Base-by-base conservation (phyloP, 2,329 filamentous ascomycete genomes). In the Fusarium sublunatum region DNA sequence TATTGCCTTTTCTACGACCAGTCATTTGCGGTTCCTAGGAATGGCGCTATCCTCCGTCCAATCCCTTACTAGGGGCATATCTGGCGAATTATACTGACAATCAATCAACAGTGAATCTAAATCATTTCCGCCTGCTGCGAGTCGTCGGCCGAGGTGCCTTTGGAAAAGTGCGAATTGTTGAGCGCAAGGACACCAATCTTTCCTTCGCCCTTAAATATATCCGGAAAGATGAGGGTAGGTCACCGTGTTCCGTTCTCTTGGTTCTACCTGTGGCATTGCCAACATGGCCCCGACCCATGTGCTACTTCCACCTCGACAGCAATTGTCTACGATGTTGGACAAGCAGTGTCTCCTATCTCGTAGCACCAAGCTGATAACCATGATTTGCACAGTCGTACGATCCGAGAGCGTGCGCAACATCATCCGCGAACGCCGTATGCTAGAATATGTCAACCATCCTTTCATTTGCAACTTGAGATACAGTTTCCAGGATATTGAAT, bases 141-240 rank as follows among this genome's bases (percentile, higher is more conserved):
- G 95, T 99, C 64, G 95, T 99, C 69, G 95, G 95, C 67, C 96
- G 97, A 78, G 95, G 95, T 72, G 95, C 95, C 54, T 99, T 99
- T 82, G 95, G 95, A 73, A 99, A 99, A 80, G 95, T 99, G 61
- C 91, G 95, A 73, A 99, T 99, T 69, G 95, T 99, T 74, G 95
- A 99, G 83, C 88, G 93, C 69, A 98, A 98, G 79, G 95, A 99
- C 75, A 97, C 93, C 2, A 90, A 89, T 53, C 80, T 98, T 71
- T 94, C 93, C 3, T 99, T 99, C 78, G 95, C 95, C 40, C 84
- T 99, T 66, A 99, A 99, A 79, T 98, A 98, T 77, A 98, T 98
- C 66, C 89, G 93, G 68, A 98, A 97, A 86, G 94, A 98, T 90
- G 94, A 98, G 87, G 91, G 93, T 93, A 73, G 62, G 87, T 48